These are phyloP conservation scores for Remersonia thermophila DNA, from an alignment of 2,329 filamentous ascomycete species.

Conservation along the genomic window DNA sequence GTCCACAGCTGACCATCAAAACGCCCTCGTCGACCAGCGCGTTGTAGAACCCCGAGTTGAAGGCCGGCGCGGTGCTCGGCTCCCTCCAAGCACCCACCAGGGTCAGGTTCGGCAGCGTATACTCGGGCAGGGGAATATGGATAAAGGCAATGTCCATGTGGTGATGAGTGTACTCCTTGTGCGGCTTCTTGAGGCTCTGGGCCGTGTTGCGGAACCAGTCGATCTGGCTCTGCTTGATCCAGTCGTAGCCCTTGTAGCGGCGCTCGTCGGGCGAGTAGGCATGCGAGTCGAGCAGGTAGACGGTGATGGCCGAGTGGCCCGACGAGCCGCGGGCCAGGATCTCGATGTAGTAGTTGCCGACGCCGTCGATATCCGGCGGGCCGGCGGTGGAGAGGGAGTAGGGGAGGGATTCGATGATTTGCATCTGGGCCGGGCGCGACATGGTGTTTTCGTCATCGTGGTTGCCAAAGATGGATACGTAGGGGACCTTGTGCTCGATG, in stretches of 20 bases:
- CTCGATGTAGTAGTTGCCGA: slow-evolving; percentile 92
- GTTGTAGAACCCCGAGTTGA: slow-evolving; percentile 87
- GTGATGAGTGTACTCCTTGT: slow-evolving; percentile 75
- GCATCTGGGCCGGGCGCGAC: slow-evolving; percentile 68
- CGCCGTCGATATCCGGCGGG: slow-evolving; percentile 71
- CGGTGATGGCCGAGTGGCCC: slow-evolving; percentile 77
- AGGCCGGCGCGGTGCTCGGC: slow-evolving; percentile 71
- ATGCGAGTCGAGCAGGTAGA: slow-evolving; percentile 94
- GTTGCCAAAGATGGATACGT: slow-evolving; percentile 88
- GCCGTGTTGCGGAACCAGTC: slow-evolving; percentile 84
- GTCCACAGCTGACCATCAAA: slow-evolving; percentile 78
- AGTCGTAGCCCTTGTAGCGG: slow-evolving; percentile 87
- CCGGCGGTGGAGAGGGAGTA: slow-evolving; percentile 81
- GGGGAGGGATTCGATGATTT: slow-evolving; percentile 71
- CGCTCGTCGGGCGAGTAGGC: slow-evolving; percentile 82
- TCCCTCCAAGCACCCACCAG: slow-evolving; percentile 67
- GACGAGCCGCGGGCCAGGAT: slow-evolving; percentile 67
- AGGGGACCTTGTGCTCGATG: slow-evolving; percentile 78
- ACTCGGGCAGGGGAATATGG: slow-evolving; percentile 91
- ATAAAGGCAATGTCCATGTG: slow-evolving; percentile 97
- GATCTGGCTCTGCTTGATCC: slow-evolving; percentile 89
- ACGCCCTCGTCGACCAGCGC: slow-evolving; percentile 78
- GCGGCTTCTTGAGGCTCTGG: slow-evolving; percentile 58
- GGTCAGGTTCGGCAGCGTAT: slow-evolving; percentile 47
- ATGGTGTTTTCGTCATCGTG: slow-evolving; percentile 89